Conservation (phyloP, 768 basidiomycete genomes). For the Cystofilobasidium ferigula region DNA sequence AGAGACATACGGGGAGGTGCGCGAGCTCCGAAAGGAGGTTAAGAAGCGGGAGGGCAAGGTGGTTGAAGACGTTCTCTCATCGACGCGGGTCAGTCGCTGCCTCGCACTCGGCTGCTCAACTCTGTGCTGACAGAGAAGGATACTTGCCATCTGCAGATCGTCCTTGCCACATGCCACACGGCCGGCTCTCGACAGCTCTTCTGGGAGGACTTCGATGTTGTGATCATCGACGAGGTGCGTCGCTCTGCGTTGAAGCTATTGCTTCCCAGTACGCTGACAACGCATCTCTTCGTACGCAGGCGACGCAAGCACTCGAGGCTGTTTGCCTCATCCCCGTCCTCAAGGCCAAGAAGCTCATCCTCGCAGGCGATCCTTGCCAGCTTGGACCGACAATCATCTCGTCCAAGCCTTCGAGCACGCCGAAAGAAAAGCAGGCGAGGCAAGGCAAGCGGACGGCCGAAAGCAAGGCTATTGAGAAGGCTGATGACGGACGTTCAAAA, state of each 20-base stretch:
- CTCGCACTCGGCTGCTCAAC: background rate
- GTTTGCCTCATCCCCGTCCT: conserved; percentile 74
- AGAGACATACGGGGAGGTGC: conserved; percentile 78
- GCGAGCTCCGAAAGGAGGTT: conserved; percentile 85
- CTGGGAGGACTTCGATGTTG: conserved; percentile 72
- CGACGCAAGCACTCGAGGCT: conserved; percentile 90
- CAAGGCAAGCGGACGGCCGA: background rate
- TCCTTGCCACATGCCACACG: conserved; percentile 88
- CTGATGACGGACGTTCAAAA: too few relatives aligned
- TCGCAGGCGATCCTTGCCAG: conserved; percentile 39
- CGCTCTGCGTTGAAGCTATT: too few relatives aligned
- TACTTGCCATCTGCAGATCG: conserved; percentile 46
- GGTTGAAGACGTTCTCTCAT: conserved; percentile 63
- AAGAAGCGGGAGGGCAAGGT: conserved; percentile 77
- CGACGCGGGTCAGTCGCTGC: conserved; percentile 53
- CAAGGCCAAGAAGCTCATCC: conserved; percentile 60
- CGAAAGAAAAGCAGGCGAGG: conserved; percentile 26
- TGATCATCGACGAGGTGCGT: conserved; percentile 74
- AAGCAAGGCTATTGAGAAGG: background rate
- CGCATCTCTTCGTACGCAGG: too few relatives aligned
- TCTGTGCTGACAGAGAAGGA: background rate
- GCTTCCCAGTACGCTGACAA: too few relatives aligned
- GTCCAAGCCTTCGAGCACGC: conserved; percentile 34
- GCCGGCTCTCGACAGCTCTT: conserved; percentile 73
- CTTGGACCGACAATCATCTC: conserved; percentile 80